Conservation (phyloP, 768 basidiomycete genomes). For the Calocybe indica region DNA sequence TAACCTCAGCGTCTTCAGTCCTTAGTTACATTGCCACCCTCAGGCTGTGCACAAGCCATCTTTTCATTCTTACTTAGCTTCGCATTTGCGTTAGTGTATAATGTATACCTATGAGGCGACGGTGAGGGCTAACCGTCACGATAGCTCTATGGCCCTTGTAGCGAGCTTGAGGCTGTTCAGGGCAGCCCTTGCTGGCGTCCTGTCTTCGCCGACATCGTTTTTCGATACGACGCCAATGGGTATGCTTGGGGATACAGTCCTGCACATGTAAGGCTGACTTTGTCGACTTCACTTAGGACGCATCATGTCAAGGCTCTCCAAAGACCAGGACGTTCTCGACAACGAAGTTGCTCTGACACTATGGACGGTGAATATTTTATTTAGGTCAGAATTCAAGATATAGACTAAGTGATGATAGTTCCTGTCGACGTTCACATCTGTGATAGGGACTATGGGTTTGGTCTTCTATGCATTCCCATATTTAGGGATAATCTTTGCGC, state of each 20-base stretch:
- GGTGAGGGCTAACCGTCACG: neutral
- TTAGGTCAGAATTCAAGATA: too few species aligned
- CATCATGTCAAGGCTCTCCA: constrained; percentile 51
- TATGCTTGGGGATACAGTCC: constrained; percentile 13
- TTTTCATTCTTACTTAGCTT: constrained; percentile 45
- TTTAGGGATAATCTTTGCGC: constrained; percentile 59
- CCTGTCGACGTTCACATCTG: constrained; percentile 30
- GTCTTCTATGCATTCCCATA: constrained; percentile 66
- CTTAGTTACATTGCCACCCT: neutral
- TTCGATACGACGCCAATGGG: constrained; percentile 73
- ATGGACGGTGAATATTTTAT: constrained; percentile 31
- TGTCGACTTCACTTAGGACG: constrained; percentile 32
- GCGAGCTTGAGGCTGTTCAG: constrained; percentile 50
- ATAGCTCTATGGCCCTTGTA: constrained; percentile 29
- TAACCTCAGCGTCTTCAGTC: neutral
- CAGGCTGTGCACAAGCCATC: constrained; percentile 44
- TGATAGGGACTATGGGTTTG: constrained; percentile 49
- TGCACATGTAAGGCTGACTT: neutral
- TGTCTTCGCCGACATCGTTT: constrained; percentile 59
- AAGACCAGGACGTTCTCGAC: constrained; percentile 58
- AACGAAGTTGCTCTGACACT: constrained; percentile 39
- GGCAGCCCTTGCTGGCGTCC: constrained; percentile 45
- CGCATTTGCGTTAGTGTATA: constrained; percentile 38
- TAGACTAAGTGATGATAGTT: constrained; percentile 21
- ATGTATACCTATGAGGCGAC: neutral